These are phyloP conservation scores for Syzygium jambos DNA, from an alignment of 345 rosid genomes.

Conservation along the genomic window DNA sequence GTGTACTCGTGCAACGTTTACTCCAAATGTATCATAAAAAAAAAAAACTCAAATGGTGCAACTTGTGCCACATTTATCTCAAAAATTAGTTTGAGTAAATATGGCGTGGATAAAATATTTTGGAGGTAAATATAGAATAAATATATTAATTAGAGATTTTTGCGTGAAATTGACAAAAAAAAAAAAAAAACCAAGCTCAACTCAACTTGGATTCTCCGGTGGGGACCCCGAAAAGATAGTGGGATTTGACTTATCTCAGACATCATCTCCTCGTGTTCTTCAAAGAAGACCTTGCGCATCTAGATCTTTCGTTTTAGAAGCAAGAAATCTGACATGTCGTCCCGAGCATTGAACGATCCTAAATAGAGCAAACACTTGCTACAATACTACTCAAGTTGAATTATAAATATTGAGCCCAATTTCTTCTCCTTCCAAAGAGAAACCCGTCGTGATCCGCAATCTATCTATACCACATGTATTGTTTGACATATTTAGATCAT, in stretches of 20 bases:
- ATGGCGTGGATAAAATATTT: accelerated
- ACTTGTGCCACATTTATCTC: not conserved
- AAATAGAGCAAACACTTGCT: not conserved
- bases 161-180: not conserved
- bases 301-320: not conserved
- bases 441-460: not conserved
- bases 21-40: not conserved
- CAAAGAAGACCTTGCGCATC: not conserved
- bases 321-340: not conserved
- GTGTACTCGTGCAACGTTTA: not conserved
- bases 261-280: not conserved
- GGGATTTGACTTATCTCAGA: not conserved
- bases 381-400: not conserved
- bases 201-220: not conserved
- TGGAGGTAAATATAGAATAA: not conserved
- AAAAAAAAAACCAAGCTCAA: not conserved
- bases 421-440: not conserved
- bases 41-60: not conserved
- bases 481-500: too few relatives aligned
- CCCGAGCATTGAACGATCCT: not conserved
- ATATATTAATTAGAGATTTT: not conserved
- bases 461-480: not conserved
- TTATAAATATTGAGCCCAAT: not conserved
- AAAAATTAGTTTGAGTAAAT: not conserved
- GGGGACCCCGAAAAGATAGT: not conserved